These are phyloP conservation scores for Omphalea diandra DNA, from an alignment of 441 rosid genomes.

Conservation along the genomic window DNA sequence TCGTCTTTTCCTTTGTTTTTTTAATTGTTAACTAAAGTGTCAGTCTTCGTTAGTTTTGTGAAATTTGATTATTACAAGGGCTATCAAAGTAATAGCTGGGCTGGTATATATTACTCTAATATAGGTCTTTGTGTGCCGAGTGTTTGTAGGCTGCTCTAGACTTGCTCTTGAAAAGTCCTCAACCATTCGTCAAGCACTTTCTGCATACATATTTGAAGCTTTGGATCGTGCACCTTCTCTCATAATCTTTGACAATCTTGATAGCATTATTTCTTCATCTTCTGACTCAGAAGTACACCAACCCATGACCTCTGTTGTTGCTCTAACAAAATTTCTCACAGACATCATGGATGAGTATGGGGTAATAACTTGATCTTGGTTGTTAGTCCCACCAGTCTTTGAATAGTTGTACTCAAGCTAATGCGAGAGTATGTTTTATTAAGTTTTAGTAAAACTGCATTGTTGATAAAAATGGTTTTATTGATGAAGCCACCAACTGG, in stretches of 20 bases:
- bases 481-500: not conserved
- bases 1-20: not conserved
- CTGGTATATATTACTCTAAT: conserved; percentile 18
- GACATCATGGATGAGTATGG: conserved; percentile 90
- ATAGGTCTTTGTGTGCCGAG: conserved; percentile 48
- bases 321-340: conserved; percentile 70
- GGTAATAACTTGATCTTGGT: conserved; percentile 42
- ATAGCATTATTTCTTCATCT: conserved; percentile 73
- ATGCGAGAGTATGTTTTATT: conserved; percentile 13
- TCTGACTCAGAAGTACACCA: conserved; percentile 84
- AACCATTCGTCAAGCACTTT: conserved; percentile 64
- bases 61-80: conserved; percentile 20
- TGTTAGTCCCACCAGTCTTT: conserved; percentile 13
- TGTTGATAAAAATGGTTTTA: not conserved
- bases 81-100: not conserved
- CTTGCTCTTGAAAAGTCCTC: conserved; percentile 77
- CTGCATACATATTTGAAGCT: conserved; percentile 74
- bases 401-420: conserved; percentile 1
- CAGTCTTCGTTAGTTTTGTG: not conserved
- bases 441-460: not conserved
- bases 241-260: conserved; percentile 93
- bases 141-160: conserved; percentile 70
- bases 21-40: conserved; percentile 1
- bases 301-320: conserved; percentile 48
- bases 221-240: conserved; percentile 90